Evolutionary conservation across 768 basidiomycete species (phyloP).

Genomic region (Wakefieldia striispora): DNA sequence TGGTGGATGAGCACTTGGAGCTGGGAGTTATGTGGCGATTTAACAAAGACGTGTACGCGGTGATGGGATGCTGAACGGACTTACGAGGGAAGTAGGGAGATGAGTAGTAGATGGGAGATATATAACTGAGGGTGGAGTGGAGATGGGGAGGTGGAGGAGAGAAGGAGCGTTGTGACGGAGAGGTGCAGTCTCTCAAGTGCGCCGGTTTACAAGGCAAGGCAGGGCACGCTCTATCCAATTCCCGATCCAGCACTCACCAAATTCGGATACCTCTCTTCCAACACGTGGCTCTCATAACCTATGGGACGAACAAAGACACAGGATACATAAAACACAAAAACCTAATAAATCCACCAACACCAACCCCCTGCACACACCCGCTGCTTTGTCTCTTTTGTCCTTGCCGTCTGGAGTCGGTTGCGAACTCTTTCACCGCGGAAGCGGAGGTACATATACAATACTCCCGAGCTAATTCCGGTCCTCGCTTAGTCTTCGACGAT

Average conservation of each 20-base stretch:
- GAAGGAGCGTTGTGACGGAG: constrained; percentile 17
- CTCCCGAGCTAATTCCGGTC: constrained; percentile 8
- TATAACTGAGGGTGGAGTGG: neutral
- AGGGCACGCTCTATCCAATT: constrained; percentile 31
- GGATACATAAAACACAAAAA: no score
- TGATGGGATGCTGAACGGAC: neutral
- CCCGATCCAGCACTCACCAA: constrained; percentile 26
- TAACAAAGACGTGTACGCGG: constrained; percentile 3
- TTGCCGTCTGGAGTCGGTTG: neutral
- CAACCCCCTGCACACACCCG: neutral
- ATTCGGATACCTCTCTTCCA: constrained; percentile 24
- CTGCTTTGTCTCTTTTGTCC: constrained; percentile 8
- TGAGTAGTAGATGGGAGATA: constrained; percentile 3
- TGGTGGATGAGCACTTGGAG: constrained; percentile 14
- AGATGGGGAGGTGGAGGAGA: constrained; percentile 9
- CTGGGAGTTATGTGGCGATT: constrained; percentile 14
- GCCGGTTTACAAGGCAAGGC: constrained; percentile 32
- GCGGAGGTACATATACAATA: neutral
- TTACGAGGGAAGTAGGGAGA: neutral
- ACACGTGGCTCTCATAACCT: constrained; percentile 28
- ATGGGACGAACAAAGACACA: neutral
- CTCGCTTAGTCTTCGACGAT: constrained; percentile 14
- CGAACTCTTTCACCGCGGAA: neutral
- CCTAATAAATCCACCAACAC: no score
- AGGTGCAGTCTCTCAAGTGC: constrained; percentile 23